Conservation (phyloP, 345 rosid species). For the Pistacia vera region DNA sequence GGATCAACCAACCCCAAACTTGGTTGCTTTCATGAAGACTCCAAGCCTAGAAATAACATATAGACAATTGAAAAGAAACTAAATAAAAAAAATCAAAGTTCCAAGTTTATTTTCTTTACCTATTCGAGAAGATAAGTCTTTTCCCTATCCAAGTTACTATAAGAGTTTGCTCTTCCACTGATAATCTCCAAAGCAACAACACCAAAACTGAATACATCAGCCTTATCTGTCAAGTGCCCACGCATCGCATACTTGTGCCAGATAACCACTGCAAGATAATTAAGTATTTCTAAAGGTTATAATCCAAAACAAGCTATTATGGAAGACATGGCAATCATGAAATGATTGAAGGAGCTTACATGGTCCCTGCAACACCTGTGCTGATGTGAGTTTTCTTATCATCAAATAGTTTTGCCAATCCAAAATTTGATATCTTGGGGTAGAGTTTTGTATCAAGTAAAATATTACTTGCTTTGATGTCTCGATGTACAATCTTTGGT, state of each 20-base stretch:
- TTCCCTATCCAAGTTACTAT: conserved; percentile 4
- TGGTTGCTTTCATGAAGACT: conserved; percentile 27
- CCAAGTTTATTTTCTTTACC: conserved; percentile 18
- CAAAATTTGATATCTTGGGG: no score
- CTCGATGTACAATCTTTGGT: no score
- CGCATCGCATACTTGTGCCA: conserved; percentile 49
- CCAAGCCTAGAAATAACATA: conserved; percentile 3
- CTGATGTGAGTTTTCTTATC: no score
- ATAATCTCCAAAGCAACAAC: conserved; percentile 36
- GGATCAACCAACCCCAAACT: conserved; percentile 28
- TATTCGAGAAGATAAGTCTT: conserved; percentile 32
- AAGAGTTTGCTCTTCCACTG: conserved; percentile 28
- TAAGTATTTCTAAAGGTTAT: neutral
- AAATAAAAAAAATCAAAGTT: neutral
- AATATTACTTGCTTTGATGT: no score
- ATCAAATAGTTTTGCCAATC: no score
- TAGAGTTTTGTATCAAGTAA: no score
- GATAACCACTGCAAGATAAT: conserved; percentile 33
- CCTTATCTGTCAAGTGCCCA: no score
- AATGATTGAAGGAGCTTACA: no score
- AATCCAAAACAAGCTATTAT: no score
- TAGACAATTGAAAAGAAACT: neutral
- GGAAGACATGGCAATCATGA: no score
- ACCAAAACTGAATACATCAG: conserved; percentile 41
- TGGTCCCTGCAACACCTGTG: no score